These are phyloP conservation scores for Backusella luteola DNA, from an alignment of 192 early-diverging fungal species.

Conservation along the genomic window DNA sequence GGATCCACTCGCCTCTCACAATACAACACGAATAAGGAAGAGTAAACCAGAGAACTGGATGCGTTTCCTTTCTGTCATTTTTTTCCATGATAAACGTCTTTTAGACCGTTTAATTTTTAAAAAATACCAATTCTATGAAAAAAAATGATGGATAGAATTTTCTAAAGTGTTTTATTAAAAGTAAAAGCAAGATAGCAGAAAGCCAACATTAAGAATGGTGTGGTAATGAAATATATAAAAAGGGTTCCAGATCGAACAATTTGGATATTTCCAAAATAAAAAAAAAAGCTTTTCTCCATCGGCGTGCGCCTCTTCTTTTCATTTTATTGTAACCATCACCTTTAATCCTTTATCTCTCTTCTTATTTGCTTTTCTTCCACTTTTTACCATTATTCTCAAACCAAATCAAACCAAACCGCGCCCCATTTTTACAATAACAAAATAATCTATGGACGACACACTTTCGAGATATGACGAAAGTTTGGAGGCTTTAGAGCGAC, in stretches of 20 bases:
- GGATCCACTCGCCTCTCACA: background rate
- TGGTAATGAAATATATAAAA: background rate
- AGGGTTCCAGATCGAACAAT: background rate
- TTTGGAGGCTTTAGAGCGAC: slow-evolving; percentile 29
- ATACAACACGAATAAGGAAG: background rate
- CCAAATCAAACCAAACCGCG: background rate
- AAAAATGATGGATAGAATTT: background rate
- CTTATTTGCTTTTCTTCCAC: background rate
- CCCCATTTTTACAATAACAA: background rate
- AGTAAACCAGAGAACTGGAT: background rate
- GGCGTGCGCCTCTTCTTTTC: background rate
- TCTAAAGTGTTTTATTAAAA: background rate
- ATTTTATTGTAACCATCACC: background rate
- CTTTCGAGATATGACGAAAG: slow-evolving; percentile 32
- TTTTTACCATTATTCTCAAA: background rate
- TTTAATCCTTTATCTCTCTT: background rate
- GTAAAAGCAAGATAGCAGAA: background rate
- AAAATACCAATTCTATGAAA: background rate
- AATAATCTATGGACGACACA: slow-evolving; percentile 12
- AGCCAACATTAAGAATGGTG: background rate
- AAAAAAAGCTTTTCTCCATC: background rate
- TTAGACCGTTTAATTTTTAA: background rate
- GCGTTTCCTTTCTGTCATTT: background rate
- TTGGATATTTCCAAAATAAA: slow-evolving; percentile 6
- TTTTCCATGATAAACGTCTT: background rate